Conservation (phyloP, 176 grass and related monocot genomes). For the Musa troglodytarum region DNA sequence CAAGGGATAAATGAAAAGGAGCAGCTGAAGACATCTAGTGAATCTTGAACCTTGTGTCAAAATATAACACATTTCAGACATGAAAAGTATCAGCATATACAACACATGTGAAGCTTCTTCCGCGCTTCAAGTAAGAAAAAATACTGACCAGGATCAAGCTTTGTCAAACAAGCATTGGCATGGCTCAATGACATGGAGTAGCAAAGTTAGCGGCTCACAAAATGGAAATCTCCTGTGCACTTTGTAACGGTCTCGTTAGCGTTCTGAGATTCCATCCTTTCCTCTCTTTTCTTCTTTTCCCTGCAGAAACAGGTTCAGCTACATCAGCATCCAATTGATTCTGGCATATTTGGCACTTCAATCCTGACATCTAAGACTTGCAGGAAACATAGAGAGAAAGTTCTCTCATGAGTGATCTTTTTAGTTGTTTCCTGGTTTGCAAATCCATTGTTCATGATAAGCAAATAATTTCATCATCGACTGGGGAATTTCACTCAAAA, state of each 20-base stretch:
- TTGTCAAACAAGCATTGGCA: not conserved
- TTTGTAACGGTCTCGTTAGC: constrained; percentile 60
- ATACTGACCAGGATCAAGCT: not conserved
- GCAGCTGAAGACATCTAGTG: too few relatives aligned
- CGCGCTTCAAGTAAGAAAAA: not conserved
- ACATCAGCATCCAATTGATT: not conserved
- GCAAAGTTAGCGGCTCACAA: not conserved
- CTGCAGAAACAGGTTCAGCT: constrained; percentile 24
- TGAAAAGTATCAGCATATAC: too few relatives aligned
- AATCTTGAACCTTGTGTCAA: too few relatives aligned
- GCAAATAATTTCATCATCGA: too few relatives aligned
- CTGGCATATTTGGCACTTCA: not conserved
- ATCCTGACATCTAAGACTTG: not conserved
- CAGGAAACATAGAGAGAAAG: not conserved
- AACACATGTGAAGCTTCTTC: too few relatives aligned
- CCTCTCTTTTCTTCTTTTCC: constrained; percentile 97
- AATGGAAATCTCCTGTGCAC: constrained; percentile 45
- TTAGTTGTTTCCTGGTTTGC: not conserved
- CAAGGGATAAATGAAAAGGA: too few relatives aligned
- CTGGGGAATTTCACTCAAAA: too few relatives aligned
- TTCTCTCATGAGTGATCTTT: not conserved
- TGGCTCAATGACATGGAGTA: not conserved
- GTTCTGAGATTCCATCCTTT: constrained; percentile 56
- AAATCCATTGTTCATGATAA: not conserved
- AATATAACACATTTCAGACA: too few relatives aligned